Percentiles rank a stretch among this genome's conserved stretches.
Evolutionary conservation across 1,284 basidiomycete genomes (phyloP).

Genomic region (Cutaneotrichosporon sp.): DNA sequence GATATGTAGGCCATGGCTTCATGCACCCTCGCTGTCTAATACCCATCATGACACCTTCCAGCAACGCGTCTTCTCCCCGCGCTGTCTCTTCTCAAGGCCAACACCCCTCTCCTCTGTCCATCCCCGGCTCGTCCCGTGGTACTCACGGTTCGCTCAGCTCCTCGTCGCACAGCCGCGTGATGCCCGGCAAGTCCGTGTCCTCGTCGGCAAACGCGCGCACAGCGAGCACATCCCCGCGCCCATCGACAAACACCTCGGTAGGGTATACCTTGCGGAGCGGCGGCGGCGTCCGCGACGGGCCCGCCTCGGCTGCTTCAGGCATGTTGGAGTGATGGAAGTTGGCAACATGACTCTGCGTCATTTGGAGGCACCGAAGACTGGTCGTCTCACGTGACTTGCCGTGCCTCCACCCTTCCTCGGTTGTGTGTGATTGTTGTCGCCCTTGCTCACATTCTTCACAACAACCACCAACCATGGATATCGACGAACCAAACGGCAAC

Average conservation of each 20-base stretch:
- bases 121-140: background rate
- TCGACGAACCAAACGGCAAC: background rate
- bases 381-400: background rate
- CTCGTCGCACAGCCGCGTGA: conserved; percentile 82
- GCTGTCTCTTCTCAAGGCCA: background rate
- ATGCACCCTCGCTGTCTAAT: background rate
- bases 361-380: conserved; percentile 1
- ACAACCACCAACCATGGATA: conserved; percentile 17
- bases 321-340: conserved; percentile 7
- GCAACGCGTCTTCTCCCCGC: background rate
- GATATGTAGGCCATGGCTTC: background rate
- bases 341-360: background rate
- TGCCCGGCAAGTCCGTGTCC: conserved; percentile 72
- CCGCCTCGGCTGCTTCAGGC: background rate
- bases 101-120: background rate
- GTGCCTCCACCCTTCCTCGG: background rate
- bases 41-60: background rate
- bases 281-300: background rate
- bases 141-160: conserved; percentile 96
- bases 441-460: background rate
- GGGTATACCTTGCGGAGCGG: background rate
- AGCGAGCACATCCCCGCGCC: conserved; percentile 31
- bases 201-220: conserved; percentile 40
- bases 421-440: conserved; percentile 3
- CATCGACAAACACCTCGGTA: conserved; percentile 21